Base-by-base conservation (phyloP, 2,329 filamentous ascomycete genomes). In the Graphiopsis chlorocephala region DNA sequence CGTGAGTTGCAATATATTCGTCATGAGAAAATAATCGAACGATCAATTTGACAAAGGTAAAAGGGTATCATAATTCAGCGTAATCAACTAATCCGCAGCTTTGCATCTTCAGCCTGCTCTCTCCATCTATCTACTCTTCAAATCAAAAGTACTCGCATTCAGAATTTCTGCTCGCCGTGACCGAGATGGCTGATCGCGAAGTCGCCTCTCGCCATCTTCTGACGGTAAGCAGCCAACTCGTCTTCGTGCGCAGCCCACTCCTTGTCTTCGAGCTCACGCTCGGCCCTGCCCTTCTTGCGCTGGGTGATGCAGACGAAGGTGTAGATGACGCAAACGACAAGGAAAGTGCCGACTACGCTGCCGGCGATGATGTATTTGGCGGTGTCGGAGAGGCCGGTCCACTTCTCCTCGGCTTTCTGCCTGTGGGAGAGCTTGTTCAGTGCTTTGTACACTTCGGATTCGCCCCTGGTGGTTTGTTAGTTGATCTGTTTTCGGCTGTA, bases 251-350 rank as follows among this genome's bases (percentile, higher is more conserved):
- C 74, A 47, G 79, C 75, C 75, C 79, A 84, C 58, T 79, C 79
- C 70, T 78, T 76, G 66, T 84, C 81, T 47, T 81, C 81, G 25
- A 80, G 63, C 23, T 78, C 79, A 53, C 78, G 77, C 71, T 85
- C 83, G 52, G 78, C 78, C 65, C 80, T 79, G 35, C 84, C 84
- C 66, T 78, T 76, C 64, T 79, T 78, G 64, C 84, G 79, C 72
- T 85, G 82, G 56, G 76, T 78, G 67, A 84, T 69, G 72, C 81
- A 85, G 75, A 78, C 84, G 69, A 83, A 78, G 12, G 76, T 68
- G 57, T 73, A 73, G 3, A 69, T 71, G 26, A 72, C 61, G 23
- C 77, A 69, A 8, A 72, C 73, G 26, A 82, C 69, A 31, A 69
- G 68, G 14, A 78, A 76, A 11, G 75, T 76, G 38, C 77, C 79